A percentile compares a stretch with the other conserved stretches of the same genome.
Evolutionary conservation across 78 protist genomes (phyloP).

Genomic region (Trichosphaerium sp.): DNA sequence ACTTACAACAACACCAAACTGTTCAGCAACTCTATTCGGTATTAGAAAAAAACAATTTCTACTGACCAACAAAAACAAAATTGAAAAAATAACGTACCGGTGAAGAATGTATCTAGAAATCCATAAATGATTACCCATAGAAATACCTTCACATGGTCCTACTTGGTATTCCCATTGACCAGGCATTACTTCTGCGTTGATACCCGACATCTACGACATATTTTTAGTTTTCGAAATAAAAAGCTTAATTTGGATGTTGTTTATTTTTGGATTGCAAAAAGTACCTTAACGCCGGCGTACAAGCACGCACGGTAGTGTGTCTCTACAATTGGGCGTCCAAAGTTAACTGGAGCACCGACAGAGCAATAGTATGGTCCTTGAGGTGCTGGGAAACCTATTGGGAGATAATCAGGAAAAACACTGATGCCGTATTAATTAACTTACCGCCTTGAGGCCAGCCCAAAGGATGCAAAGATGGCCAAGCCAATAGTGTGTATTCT

Average conservation of each 20-base stretch:
- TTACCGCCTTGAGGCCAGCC: constrained; percentile 71
- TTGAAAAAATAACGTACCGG: not conserved
- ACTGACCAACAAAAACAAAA: too few relatives aligned
- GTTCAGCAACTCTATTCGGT: constrained; percentile 56
- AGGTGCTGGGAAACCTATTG: constrained; percentile 74
- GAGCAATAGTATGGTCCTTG: constrained; percentile 89
- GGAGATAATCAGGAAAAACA: too few relatives aligned
- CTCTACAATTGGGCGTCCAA: constrained; percentile 67
- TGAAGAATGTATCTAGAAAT: constrained; percentile 39
- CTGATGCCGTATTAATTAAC: too few relatives aligned
- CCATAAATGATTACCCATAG: constrained; percentile 60
- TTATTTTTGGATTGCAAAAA: too few relatives aligned
- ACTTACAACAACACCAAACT: constrained; percentile 27
- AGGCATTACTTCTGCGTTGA: constrained; percentile 84
- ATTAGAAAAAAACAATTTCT: constrained; percentile 1
- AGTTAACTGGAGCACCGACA: constrained; percentile 49
- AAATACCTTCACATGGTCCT: constrained; percentile 80
- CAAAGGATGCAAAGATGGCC: constrained; percentile 35
- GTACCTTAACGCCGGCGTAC: constrained; percentile 65
- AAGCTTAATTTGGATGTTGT: too few relatives aligned
- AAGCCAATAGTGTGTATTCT: constrained; percentile 55
- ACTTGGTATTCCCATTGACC: constrained; percentile 89
- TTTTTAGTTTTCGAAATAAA: too few relatives aligned
- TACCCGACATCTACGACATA: constrained; percentile 66
- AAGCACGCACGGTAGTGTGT: constrained; percentile 69